Base-by-base conservation (phyloP, 768 basidiomycete species). In the Butyriboletus loyo region DNA sequence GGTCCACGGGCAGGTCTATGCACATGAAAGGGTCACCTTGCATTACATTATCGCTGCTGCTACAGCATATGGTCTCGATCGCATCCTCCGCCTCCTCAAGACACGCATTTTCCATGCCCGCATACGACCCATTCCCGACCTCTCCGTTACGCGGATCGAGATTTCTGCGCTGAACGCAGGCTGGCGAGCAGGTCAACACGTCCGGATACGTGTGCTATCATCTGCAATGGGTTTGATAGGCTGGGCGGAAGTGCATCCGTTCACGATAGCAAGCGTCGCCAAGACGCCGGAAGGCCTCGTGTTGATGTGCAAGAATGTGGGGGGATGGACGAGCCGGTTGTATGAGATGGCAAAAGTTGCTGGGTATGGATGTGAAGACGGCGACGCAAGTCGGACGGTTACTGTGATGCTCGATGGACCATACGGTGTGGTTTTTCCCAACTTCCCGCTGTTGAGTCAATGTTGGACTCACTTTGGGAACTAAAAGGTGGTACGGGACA, bases 121-220 rank as follows among this genome's bases (percentile, higher is more conserved):
- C 24, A 64, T 86, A 52, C 68, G 68, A 22, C 63, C 78, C 1
- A 66, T 83, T 10, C 71, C 75, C 2, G 76, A 75, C 9, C 74
- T 81, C 21, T 67, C 69, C 14, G 69, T 75, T 37, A 81, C 80
- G 6, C 70, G 77, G 38, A 61, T 84, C 25, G 74, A 78, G 34
- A 63, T 82, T 8, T 76, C 76, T 1, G 49, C 62, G 5, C 39
- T 83, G 39, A 74, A 71, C 43, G 67, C 72, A 0, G 83, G 83
- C 19, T 85, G 83, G 83, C 70, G 81, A 27, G 72, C 80, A 0
- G 82, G 84, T 3, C 83, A 85, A 58, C 82, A 85, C 59, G 79
- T 85, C 39, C 76, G 83, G 41, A 54, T 85, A 27, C 69, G 79
- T 38, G 68, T 79, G 0, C 66, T 80, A 2, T 66, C 67, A 10